Conservation (phyloP, 2,329 filamentous ascomycete genomes). For the Fusarium dimerum region DNA sequence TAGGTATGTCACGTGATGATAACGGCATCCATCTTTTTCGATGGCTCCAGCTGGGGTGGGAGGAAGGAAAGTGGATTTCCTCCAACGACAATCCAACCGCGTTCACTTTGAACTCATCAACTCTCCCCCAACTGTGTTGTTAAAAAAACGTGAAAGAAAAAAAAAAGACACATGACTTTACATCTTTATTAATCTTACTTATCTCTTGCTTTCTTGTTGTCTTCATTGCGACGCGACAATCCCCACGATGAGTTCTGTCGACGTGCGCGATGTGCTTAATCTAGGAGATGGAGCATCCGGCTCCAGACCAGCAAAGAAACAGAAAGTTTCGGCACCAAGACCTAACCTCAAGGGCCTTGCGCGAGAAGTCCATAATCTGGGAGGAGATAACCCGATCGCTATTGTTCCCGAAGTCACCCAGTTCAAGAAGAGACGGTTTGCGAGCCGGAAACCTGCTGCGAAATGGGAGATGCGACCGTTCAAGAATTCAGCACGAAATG, state of each 20-base stretch:
- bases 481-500: constrained; percentile 73
- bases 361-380: constrained; percentile 65
- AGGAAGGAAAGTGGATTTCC: not conserved
- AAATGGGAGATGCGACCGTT: constrained; percentile 72
- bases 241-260: constrained; percentile 67
- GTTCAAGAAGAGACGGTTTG: constrained; percentile 61
- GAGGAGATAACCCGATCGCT: constrained; percentile 66
- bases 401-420: constrained; percentile 62
- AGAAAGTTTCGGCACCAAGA: constrained; percentile 63
- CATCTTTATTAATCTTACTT: not conserved
- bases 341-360: constrained; percentile 64
- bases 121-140: not conserved
- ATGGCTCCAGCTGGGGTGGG: too few relatives aligned
- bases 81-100: not conserved
- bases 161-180: not conserved
- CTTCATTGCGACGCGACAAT: constrained; percentile 10
- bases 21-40: constrained; percentile 6
- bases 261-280: constrained; percentile 87
- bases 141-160: not conserved
- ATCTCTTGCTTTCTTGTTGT: not conserved
- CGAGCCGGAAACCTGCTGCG: constrained; percentile 55
- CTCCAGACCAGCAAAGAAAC: constrained; percentile 70
- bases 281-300: constrained; percentile 60
- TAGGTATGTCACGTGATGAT: constrained; percentile 37
- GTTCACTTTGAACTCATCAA: constrained; percentile 1